phyloP scores from a whole-genome alignment of 441 rosid genomes.

The Hypseocharis bilobata region DNA sequence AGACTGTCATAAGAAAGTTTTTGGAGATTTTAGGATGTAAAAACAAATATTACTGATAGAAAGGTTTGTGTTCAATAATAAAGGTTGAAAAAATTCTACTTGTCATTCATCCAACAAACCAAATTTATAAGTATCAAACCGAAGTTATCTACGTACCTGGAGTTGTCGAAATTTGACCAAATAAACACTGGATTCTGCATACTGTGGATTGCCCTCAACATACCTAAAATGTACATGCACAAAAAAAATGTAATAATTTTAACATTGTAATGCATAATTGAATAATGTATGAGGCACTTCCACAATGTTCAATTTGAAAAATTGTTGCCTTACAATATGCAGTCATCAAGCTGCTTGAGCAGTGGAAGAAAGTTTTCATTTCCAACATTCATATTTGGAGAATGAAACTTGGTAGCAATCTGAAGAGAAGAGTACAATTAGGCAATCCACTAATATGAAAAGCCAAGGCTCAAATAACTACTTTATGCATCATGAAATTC shows the following conservation, averaged over 20 bases:
- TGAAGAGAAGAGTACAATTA: slow-evolving; percentile 29
- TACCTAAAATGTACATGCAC: slow-evolving; percentile 43
- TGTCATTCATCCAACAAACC: slow-evolving; percentile 7
- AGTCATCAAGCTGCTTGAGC: slow-evolving; percentile 85
- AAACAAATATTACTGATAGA: not conserved
- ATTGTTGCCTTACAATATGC: slow-evolving; percentile 64
- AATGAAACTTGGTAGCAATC: slow-evolving; percentile 82
- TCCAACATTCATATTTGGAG: slow-evolving; percentile 75
- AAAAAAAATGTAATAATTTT: not conserved
- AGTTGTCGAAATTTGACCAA: slow-evolving; percentile 92
- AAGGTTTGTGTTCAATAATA: slow-evolving; percentile 3
- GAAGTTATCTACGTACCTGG: slow-evolving; percentile 44
- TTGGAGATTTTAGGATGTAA: not conserved
- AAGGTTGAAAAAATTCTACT: slow-evolving; percentile 6
- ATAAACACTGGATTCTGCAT: slow-evolving; percentile 89
- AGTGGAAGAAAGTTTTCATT: slow-evolving; percentile 71
- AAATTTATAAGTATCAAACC: slow-evolving; percentile 10
- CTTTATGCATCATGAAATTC: slow-evolving; percentile 4
- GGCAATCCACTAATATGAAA: slow-evolving; percentile 12
- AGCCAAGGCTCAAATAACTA: slow-evolving; percentile 5
- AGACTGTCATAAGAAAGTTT: slow-evolving; percentile 48
- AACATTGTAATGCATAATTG: not conserved
- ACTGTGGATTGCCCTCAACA: slow-evolving; percentile 78
- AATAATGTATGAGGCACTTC: not conserved
- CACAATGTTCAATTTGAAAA: not conserved